Evolutionary conservation across 2,329 filamentous ascomycete genomes (phyloP).

Genomic region (Ceratocystis eucalypticola): DNA sequence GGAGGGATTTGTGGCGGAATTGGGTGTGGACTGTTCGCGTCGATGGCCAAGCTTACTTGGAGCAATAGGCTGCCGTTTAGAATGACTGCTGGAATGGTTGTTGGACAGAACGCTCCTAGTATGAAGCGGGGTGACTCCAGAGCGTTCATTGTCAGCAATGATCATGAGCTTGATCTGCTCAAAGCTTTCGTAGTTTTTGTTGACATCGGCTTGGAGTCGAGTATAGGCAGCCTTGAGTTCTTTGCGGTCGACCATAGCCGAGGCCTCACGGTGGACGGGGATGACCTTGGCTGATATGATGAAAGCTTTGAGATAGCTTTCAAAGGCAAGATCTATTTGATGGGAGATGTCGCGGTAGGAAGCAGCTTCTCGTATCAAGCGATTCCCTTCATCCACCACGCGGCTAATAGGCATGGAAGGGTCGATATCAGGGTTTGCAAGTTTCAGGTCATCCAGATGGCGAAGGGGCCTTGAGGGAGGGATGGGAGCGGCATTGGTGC

Average conservation of each 20-base stretch:
- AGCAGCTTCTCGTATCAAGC: conserved; percentile 45
- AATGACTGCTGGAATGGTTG: not conserved
- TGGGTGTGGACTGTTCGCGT: conserved; percentile 13
- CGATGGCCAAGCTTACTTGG: conserved; percentile 6
- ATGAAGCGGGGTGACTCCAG: conserved; percentile 39
- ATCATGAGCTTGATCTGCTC: conserved; percentile 46
- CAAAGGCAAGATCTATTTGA: conserved; percentile 60
- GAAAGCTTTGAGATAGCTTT: conserved; percentile 71
- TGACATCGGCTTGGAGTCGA: conserved; percentile 38
- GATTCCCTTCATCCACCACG: conserved; percentile 40
- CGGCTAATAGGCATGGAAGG: conserved; percentile 38
- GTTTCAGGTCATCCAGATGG: conserved; percentile 42
- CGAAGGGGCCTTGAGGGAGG: conserved; percentile 26
- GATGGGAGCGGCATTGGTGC: conserved; percentile 22
- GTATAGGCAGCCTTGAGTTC: conserved; percentile 37
- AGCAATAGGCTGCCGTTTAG: not conserved
- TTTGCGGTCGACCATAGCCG: conserved; percentile 44
- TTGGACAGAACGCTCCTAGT: not conserved
- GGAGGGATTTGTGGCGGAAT: conserved; percentile 1
- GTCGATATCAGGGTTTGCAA: conserved; percentile 35
- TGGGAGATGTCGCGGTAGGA: conserved; percentile 45
- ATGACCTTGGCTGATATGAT: conserved; percentile 67
- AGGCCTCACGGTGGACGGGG: conserved; percentile 61
- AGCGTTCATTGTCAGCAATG: conserved; percentile 48
- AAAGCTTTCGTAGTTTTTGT: conserved; percentile 36